Conservation (phyloP, 805 yeast genomes). For the Zygosaccharomyces bisporus region DNA sequence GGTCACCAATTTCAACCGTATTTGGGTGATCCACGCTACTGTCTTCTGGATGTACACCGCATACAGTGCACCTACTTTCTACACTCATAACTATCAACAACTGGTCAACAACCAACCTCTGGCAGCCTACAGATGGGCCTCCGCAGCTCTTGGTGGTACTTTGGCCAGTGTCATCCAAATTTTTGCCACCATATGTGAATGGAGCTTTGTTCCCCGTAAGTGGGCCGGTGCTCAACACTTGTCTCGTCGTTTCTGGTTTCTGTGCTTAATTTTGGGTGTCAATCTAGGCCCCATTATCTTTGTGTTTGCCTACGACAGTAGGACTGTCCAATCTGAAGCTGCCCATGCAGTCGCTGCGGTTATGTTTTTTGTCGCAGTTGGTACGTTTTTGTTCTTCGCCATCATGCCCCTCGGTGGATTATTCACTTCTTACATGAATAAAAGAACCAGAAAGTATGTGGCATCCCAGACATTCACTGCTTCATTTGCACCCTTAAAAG, state of each 20-base stretch:
- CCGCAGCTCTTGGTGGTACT: constrained; percentile 88
- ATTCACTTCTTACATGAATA: constrained; percentile 88
- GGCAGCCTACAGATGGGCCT: constrained; percentile 88
- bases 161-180: constrained; percentile 80
- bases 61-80: constrained; percentile 85
- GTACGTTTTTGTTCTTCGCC: constrained; percentile 80
- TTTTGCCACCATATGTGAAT: constrained; percentile 83
- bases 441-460: constrained; percentile 79
- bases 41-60: constrained; percentile 94
- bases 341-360: constrained; percentile 80
- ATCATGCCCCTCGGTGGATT: constrained; percentile 96
- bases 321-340: constrained; percentile 60
- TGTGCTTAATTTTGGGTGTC: constrained; percentile 57
- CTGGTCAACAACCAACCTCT: constrained; percentile 81
- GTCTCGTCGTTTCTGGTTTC: constrained; percentile 77
- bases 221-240: constrained; percentile 99
- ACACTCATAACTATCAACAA: constrained; percentile 83
- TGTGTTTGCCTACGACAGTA: constrained; percentile 75
- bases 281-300: constrained; percentile 86
- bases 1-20: constrained; percentile 93
- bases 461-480: constrained; percentile 97
- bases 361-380: constrained; percentile 82
- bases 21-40: constrained; percentile 91
- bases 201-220: constrained; percentile 93
- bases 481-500: constrained; percentile 71